Base-by-base conservation (phyloP, 2,329 filamentous ascomycete species). In the Stylonectria norvegica region DNA sequence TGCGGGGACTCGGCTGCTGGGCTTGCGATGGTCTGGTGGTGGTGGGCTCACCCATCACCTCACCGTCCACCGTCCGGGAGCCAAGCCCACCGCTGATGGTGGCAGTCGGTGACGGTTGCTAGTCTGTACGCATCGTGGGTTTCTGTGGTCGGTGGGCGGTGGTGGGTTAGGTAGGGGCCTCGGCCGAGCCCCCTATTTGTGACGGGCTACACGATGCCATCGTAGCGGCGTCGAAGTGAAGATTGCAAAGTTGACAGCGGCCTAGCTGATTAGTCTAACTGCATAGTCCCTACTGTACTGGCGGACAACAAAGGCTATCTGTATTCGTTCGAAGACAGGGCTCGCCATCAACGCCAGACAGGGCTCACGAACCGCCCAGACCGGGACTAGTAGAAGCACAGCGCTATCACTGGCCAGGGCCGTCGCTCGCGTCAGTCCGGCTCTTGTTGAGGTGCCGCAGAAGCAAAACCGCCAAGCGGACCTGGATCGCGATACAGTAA, bases 11-110 rank as follows among this genome's bases (percentile, higher is more conserved):
- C n/a, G 18, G 22, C 36, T 43, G 38, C 35, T 36, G 38, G 49
- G 42, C 43, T 45, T 6, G 40, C 36, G 52, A 42, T 43, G 22
- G 32, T 36, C 30, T 45, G 28, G 40, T 56, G 38, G 45, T 56
- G 43, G 49, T 57, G 47, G 52, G 43, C 48, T 55, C 42, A 50
- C 30, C 32, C 41, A 56, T 56, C 53, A 52, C 45, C 49, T 56
- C 53, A 56, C 53, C 51, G 43, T 40, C 51, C 43, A 18, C n/a
- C n/a, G n/a, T n/a, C n/a, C n/a, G n/a, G n/a, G n/a, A 17, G 16
- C 33, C 33, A 35, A 34, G 34, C 31, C 40, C 42, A 20, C 34
- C 36, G 27, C 36, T 34, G 27, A 42, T 34, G 43, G 30, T 29
- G n/a, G 27, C n/a, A 14, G 27, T 29, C 6, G 27, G 12, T 29